Evolutionary conservation across 192 early-diverging fungal genomes (phyloP), one percentile per base, ranked within the genome.

Genomic region (Globomyces pollinis-pini): DNA sequence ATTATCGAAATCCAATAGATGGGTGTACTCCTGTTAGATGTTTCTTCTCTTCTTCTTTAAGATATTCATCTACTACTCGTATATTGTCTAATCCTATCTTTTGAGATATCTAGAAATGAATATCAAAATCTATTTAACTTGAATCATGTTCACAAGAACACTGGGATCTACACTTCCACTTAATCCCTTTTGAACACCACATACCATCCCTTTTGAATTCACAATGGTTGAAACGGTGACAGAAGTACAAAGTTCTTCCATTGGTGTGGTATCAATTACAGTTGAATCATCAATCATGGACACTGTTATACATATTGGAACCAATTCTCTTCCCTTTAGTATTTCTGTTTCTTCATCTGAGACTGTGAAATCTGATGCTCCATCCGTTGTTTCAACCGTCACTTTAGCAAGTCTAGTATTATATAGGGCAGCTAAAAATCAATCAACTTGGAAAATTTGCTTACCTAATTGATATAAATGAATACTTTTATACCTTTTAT

Each of bases 281-380:
- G 88, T 86, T 39, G 86, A 71, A 28, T 80, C 70, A 11, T 90
- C 93, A 45, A 95, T 90, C 88, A 90, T 69, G 2, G 30, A 90
- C 29, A 94, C 73, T 13, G 96, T 92, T 24, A 96, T 85, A 8
- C 79, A 60, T 26, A 93, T 65, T 16, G 96, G 96, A 59, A 94
- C 70, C 31, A 86, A 67, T 16, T 92, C 85, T 59, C 75, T 74
- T 11, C 94, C 96, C 20, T 71, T 64, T 1, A 99, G 41, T 5
- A 43, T 71, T 51, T 43, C 41, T 16, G 41, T 43, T 18, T 43
- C 41, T 6, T 43, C 41, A 43, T 43, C 41, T 32, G 88, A 80
- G n/a, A 96, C 82, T 26, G 94, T 93, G 70, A 95, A 94, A 50
- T 96, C 94, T 36, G 84, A 74, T 54, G 84, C 77, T 0, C 90